phyloP scores from a whole-genome alignment of 148 eudicot genomes.

The Cornus kousa region DNA sequence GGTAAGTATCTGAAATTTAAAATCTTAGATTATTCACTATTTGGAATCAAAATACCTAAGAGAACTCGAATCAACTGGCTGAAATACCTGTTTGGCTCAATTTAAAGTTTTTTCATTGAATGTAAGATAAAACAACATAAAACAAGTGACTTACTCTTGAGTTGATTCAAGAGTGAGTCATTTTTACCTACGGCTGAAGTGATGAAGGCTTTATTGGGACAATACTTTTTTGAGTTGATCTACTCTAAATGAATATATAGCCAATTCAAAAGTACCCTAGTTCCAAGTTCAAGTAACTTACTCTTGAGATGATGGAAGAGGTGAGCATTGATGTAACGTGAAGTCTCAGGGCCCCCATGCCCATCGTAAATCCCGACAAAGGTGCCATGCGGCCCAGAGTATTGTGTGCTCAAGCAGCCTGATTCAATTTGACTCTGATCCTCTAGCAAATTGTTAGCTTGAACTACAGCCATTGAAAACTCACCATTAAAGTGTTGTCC shows the following conservation, averaged over 20 bases:
- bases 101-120: not conserved
- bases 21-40: not conserved
- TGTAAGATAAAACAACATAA: not conserved
- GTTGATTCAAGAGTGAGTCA: not conserved
- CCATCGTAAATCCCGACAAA: constrained; percentile 85
- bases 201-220: not conserved
- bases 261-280: not conserved
- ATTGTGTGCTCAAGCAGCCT: constrained; percentile 59
- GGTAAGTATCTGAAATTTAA: not conserved
- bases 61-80: not conserved
- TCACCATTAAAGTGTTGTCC: constrained; percentile 81
- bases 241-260: not conserved
- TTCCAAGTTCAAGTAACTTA: constrained; percentile 31
- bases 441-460: constrained; percentile 81
- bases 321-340: constrained; percentile 67
- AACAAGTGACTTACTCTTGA: not conserved
- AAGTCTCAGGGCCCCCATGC: constrained; percentile 91
- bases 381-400: constrained; percentile 70
- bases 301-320: constrained; percentile 72
- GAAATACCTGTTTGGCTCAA: not conserved
- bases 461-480: constrained; percentile 86
- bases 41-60: not conserved
- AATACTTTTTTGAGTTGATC: too few relatives aligned
- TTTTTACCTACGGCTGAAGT: not conserved
- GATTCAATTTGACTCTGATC: constrained; percentile 87